A percentile compares a stretch with the other conserved stretches of the same genome.
Conservation (phyloP, 108 stramenopile genomes). For the Nannochloropsis oceanica region DNA sequence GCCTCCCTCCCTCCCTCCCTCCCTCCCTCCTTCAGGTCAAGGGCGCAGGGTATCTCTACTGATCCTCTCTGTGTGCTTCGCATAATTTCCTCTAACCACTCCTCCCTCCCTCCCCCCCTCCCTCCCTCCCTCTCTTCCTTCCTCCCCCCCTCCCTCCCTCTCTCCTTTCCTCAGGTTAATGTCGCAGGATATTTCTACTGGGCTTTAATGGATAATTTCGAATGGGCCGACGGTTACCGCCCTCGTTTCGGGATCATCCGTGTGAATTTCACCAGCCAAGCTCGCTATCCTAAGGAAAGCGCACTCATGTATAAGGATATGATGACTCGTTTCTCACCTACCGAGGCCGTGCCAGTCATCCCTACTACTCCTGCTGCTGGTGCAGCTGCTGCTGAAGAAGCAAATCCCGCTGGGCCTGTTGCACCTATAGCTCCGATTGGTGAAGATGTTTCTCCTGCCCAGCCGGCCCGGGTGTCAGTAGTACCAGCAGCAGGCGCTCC, state of each 20-base stretch:
- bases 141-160: not conserved
- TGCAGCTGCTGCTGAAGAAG: not conserved
- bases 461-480: too few relatives aligned
- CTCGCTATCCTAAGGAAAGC: constrained; percentile 54
- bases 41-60: too few relatives aligned
- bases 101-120: too few relatives aligned
- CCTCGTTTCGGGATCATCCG: constrained; percentile 66
- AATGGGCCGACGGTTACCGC: constrained; percentile 75
- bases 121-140: not conserved
- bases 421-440: too few relatives aligned
- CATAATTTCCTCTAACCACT: too few relatives aligned
- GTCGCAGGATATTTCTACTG: constrained; percentile 82
- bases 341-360: not conserved
- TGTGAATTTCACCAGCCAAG: constrained; percentile 65
- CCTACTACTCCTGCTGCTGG: not conserved
- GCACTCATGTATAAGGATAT: not conserved
- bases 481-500: too few relatives aligned
- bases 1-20: too few relatives aligned
- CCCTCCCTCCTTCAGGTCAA: too few relatives aligned
- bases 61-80: too few relatives aligned
- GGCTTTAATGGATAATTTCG: constrained; percentile 78
- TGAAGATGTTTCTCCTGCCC: too few relatives aligned
- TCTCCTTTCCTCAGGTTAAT: constrained; percentile 23
- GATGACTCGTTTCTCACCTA: not conserved
- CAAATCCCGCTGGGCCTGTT: too few relatives aligned